phyloP scores from a whole-genome alignment of 2,329 filamentous ascomycete species.

The Canariomyces notabilis region DNA sequence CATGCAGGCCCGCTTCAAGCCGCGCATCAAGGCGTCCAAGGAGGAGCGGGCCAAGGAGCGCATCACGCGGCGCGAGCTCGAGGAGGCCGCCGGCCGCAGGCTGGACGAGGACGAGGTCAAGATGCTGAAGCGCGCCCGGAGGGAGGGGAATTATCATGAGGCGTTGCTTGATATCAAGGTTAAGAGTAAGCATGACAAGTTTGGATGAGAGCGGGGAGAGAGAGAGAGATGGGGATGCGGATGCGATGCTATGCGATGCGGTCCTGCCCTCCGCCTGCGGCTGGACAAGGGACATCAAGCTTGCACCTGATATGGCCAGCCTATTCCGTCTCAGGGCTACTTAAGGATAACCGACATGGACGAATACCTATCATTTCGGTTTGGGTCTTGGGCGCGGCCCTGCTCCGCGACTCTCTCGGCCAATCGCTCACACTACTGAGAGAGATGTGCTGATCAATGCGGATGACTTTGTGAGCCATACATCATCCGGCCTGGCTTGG shows the following conservation, averaged over 20 bases:
- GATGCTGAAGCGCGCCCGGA: slow-evolving; percentile 73
- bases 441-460: too few species aligned
- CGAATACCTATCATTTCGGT: too few species aligned
- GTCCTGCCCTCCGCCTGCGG: background rate
- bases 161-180: slow-evolving; percentile 79
- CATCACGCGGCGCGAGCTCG: slow-evolving; percentile 79
- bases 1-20: slow-evolving; percentile 95
- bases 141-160: slow-evolving; percentile 88
- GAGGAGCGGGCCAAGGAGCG: slow-evolving; percentile 80
- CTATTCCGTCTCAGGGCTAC: too few species aligned
- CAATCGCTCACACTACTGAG: too few species aligned
- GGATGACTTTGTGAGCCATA: too few species aligned
- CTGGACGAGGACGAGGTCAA: slow-evolving; percentile 83
- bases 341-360: too few species aligned
- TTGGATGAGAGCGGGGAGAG: slow-evolving; percentile 36
- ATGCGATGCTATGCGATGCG: background rate
- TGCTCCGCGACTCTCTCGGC: too few species aligned
- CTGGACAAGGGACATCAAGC: too few species aligned
- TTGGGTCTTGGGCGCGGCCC: too few species aligned
- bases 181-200: slow-evolving; percentile 92
- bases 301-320: too few species aligned
- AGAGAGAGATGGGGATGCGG: background rate
- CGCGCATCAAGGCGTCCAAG: slow-evolving; percentile 69
- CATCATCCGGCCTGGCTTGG: too few species aligned
- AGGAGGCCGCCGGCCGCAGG: slow-evolving; percentile 69